Base-by-base conservation (phyloP, 176 grass and related monocot species). In the Secale cereale region DNA sequence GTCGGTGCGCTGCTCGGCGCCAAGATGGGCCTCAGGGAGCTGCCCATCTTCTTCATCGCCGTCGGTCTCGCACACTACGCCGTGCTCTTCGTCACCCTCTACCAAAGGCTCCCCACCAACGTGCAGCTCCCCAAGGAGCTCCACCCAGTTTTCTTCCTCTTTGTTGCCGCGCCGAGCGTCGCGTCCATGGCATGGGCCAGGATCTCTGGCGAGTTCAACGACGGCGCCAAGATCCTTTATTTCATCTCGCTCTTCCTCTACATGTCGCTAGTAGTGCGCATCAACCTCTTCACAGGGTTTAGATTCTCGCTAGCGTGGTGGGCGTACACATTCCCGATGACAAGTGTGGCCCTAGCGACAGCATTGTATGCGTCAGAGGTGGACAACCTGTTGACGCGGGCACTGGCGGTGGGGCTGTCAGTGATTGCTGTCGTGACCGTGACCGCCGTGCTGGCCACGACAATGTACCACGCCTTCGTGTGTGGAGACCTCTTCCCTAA, bases 321-420 rank as follows among this genome's bases (percentile, higher is more conserved):
- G 94, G 92, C 94, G 5, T 97, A 97, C 88, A 90, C 91, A 26
- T 92, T 97, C 62, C 94, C 94, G 48, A 85, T 97, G 80, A 92
- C 94, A 6, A 82, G 85, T 52, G 85, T 85, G 11, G 91, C 92
- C 36, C 61, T 97, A 62, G 90, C 90, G 3, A 87, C 94, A 12
- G 78, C 76, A 8, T 41, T 88, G 54, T 57, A 57, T 57, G 54
- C 54, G 1, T 57, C 54, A 3, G 20, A 57, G 54, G 54, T 57
- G 19, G 54, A 57, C 54, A 57, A 57, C 54, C 2, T 57, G 7
- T 22, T 57, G 20, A 57, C 54, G 20, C 6, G 20, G 19, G 54
- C 54, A 8, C 54, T 57, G 1, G 54, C 54, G 1, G 54, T 57
- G 20, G 54, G 19, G 20, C 54, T 57, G 54, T 8, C 54, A 1